Evolutionary conservation across 805 yeast species (phyloP).

Genomic region (Diddensiella caesifluorescens): DNA sequence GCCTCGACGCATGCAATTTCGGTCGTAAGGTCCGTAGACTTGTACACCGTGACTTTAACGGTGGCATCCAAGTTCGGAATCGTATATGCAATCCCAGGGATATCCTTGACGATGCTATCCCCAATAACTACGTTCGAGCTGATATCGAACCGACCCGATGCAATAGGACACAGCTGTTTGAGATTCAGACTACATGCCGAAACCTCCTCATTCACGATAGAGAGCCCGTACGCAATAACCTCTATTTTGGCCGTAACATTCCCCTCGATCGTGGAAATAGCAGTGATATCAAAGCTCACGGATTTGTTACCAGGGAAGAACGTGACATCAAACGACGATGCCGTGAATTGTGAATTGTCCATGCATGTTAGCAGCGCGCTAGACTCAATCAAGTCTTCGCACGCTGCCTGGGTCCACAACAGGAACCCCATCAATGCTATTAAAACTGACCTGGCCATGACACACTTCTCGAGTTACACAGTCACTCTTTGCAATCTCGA

Average conservation of each 20-base stretch:
- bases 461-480: too few species aligned
- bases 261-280: slow-evolving; percentile 71
- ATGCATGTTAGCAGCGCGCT: slow-evolving; percentile 84
- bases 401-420: not conserved
- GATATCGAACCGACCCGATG: slow-evolving; percentile 82
- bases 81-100: slow-evolving; percentile 83
- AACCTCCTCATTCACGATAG: slow-evolving; percentile 48
- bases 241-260: slow-evolving; percentile 61
- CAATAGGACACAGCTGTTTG: slow-evolving; percentile 66
- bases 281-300: slow-evolving; percentile 63
- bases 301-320: slow-evolving; percentile 62
- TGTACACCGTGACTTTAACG: slow-evolving; percentile 66
- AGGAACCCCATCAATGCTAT: not conserved
- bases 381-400: slow-evolving; percentile 36
- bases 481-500: too few species aligned
- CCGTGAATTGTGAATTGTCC: slow-evolving; percentile 81
- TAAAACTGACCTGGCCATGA: too few species aligned
- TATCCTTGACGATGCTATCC: slow-evolving; percentile 37
- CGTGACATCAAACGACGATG: slow-evolving; percentile 71
- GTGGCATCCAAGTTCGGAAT: slow-evolving; percentile 94
- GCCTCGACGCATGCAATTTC: slow-evolving; percentile 93
- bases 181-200: slow-evolving; percentile 56
- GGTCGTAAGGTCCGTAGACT: slow-evolving; percentile 38
- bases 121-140: slow-evolving; percentile 38
- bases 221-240: slow-evolving; percentile 77